Evolutionary conservation across 306 rosid genomes (phyloP).

Genomic region (Elaeagnus macrophylla): DNA sequence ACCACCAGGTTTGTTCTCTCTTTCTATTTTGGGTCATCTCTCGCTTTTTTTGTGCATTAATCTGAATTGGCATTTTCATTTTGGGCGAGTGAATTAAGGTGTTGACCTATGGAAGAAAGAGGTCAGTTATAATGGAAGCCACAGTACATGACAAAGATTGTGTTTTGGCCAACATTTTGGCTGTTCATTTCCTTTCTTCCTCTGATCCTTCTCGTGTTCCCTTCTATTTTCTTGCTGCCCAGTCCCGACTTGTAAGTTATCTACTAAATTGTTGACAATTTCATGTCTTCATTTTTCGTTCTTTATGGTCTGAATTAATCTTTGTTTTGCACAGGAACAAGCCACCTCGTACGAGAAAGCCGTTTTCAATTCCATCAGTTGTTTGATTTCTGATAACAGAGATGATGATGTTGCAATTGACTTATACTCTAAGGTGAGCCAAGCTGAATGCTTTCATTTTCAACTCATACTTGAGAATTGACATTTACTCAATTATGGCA

Average conservation of each 20-base stretch:
- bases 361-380: conserved; percentile 47
- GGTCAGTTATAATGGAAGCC: conserved; percentile 72
- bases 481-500: too few species aligned
- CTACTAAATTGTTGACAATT: background rate
- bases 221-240: conserved; percentile 44
- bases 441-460: background rate
- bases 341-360: conserved; percentile 79
- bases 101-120: conserved; percentile 58
- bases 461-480: background rate
- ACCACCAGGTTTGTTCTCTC: conserved; percentile 46
- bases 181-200: conserved; percentile 42
- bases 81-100: conserved; percentile 33
- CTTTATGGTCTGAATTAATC: background rate
- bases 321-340: conserved; percentile 38
- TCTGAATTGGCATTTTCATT: conserved; percentile 20
- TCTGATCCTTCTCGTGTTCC: conserved; percentile 45
- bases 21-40: background rate
- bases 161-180: conserved; percentile 74
- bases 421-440: conserved; percentile 50
- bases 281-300: background rate
- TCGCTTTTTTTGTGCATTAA: background rate
- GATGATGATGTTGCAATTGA: conserved; percentile 70
- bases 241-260: conserved; percentile 45
- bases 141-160: conserved; percentile 49
- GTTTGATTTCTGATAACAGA: conserved; percentile 48